Base-by-base conservation (phyloP, 805 yeast genomes). In the Clavispora vitiphila region DNA sequence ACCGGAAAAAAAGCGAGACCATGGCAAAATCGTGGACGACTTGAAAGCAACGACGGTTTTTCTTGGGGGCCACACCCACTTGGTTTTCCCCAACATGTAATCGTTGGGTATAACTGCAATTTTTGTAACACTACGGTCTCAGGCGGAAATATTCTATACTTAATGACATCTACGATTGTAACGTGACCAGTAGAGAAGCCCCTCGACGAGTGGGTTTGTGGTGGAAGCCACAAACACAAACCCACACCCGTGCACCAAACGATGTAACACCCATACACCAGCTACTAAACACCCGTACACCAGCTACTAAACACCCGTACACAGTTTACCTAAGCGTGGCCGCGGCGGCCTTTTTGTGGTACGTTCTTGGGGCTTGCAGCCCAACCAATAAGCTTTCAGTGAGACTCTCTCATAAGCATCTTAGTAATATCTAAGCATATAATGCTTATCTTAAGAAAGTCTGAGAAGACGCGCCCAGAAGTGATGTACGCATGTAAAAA, bases 61-160 rank as follows among this genome's bases (percentile, higher is more conserved):
- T 15, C 52, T 62, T 54, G 74, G 74, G 5, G 64, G 61, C 2
- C 64, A 62, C 38, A 50, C 58, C 15, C 67, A 62, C 36, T 54
- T 67, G 35, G 59, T 64, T 2, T 68, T 67, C 47, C 73, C 74
- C 2, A 58, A 63, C 26, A 49, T 66, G 45, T 65, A 54, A 10
- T n/a, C 12, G 23, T n/a, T 8, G n/a, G 31, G 11, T 7, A 24
- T 5, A 21, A 21, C 22, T 21, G 22, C 22, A 21, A 21, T 21
- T 21, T 21, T n/a, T n/a, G n/a, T n/a, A n/a, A n/a, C n/a, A n/a
- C n/a, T n/a, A n/a, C 22, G 22, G 22, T 21, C 22, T 21, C 22
- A 21, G 22, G 8, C 22, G 22, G 22, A 21, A 8, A 21, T 29
- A 12, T 12, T 22, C 10, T 20, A 34, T n/a, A 15, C 7, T 15